phyloP scores from a whole-genome alignment of 768 basidiomycete species.

The Arthromyces matolae region DNA sequence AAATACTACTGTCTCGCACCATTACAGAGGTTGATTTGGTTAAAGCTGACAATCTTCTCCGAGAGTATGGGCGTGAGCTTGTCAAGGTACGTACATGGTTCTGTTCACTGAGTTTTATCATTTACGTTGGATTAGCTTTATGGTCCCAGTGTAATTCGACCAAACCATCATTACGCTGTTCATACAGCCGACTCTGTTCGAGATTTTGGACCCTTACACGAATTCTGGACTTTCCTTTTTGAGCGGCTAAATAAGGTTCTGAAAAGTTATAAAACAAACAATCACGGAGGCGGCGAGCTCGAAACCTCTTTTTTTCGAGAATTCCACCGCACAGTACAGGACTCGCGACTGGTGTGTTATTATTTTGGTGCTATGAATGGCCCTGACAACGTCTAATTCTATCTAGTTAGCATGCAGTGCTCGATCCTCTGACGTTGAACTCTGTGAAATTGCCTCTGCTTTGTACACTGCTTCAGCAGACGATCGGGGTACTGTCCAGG shows the following conservation, averaged over 20 bases:
- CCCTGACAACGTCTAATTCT: neutral
- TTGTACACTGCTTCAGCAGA: slow-evolving; percentile 22
- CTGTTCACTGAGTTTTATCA: no score
- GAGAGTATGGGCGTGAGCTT: no score
- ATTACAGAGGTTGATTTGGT: no score
- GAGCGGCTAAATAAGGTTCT: slow-evolving; percentile 34
- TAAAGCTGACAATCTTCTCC: no score
- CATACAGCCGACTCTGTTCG: no score
- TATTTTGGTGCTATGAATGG: neutral
- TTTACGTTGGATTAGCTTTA: no score
- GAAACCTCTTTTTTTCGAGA: slow-evolving; percentile 25
- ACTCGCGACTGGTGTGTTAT: slow-evolving; percentile 12
- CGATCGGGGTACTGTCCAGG: slow-evolving; percentile 20
- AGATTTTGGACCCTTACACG: no score
- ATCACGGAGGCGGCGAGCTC: slow-evolving; percentile 28
- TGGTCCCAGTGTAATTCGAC: no score
- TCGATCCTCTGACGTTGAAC: neutral
- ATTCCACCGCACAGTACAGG: slow-evolving; percentile 19
- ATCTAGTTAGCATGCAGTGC: neutral
- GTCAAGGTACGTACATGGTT: no score
- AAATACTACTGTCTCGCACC: no score
- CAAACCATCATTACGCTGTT: no score
- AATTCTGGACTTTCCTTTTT: slow-evolving; percentile 36
- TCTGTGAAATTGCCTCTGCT: slow-evolving; percentile 8
- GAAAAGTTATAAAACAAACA: slow-evolving; percentile 31